Percentiles rank a stretch among this genome's conserved stretches.
Conservation (phyloP, 371 early-diverging fungal genomes). For the Coemansia sp. region DNA sequence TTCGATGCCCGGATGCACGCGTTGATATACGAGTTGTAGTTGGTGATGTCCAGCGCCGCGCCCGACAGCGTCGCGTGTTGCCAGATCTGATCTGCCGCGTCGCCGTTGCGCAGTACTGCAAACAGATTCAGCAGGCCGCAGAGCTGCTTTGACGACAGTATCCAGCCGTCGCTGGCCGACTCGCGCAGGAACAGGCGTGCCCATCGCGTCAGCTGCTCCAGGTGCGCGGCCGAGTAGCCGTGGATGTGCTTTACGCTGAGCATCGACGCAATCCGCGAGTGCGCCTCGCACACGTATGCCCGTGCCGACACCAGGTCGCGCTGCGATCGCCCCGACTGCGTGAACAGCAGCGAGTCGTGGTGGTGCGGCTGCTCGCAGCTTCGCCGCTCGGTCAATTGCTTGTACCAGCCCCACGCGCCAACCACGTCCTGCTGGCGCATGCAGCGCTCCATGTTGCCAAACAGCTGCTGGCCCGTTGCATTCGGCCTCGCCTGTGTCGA, state of each 20-base stretch:
- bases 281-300: conserved; percentile 2
- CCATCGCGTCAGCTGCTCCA: conserved; percentile 5
- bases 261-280: conserved; percentile 30
- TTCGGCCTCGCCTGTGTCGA: too few species aligned
- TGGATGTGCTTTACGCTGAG: conserved; percentile 19
- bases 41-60: conserved; percentile 45
- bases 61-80: conserved; percentile 47
- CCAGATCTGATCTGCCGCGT: conserved; percentile 26
- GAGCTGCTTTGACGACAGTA: conserved; percentile 27
- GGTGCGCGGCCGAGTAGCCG: conserved; percentile 15
- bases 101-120: conserved; percentile 24
- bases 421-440: conserved; percentile 5
- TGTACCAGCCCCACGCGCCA: conserved; percentile 24
- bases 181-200: conserved; percentile 10
- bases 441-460: background rate
- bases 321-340: background rate
- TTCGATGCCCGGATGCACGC: conserved; percentile 47
- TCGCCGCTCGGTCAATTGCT: conserved; percentile 6
- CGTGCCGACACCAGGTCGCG: background rate
- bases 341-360: background rate
- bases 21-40: conserved; percentile 51
- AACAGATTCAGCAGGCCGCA: conserved; percentile 34
- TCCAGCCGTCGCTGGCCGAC: conserved; percentile 7
- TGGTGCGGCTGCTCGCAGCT: background rate
- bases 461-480: background rate